Evolutionary conservation across 257 asterid species (phyloP), one percentile per base, ranked within the genome.

Genomic region (Lycium ferocissimum): DNA sequence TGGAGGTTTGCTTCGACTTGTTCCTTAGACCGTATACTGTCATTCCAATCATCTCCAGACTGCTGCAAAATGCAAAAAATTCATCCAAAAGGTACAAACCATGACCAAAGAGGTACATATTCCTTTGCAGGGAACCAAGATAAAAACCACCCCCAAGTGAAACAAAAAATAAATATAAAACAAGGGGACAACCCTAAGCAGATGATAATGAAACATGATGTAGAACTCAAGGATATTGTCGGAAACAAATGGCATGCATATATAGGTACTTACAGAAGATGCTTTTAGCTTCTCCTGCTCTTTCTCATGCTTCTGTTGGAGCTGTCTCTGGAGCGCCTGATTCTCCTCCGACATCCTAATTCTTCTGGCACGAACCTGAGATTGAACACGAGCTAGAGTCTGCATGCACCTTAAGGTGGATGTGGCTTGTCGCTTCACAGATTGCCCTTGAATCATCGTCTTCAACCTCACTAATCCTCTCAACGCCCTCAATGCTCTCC

Each of bases 11-110:
- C 95, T 70, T 95, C 94, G 2, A 90, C 84, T 88, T 91, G 88
- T 91, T 94, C 98, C 87, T 94, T 95, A 2, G 99, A 91, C 84
- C 85, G 91, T 58, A 61, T 76, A 84, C 97, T 92, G 43, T 88
- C 92, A 84, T 94, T 89, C 99, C 99, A 95, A 71, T 93, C 79
- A 66, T 90, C 93, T 54, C 91, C 97, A 83, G 38, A 70, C 95
- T 94, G 83, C 84, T 59, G 33, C 10, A 58, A 85, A 69, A 13
- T 65, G 58, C 66, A 66, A 54, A 82, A 26, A 14, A 8, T 8
- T 53, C 62, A 18, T n/a, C 35, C 37, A 56, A 80, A 80, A 56
- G 2, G 20, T 14, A 51, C 7, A 26, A 65, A 79, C 12, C 35
- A 26, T 73, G 80, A 14, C 45, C 47, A 76, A 76, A 51, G 45